A percentile compares a stretch with the other conserved stretches of the same genome.
Conservation (phyloP, 1,139 yeast species). For the Suhomyces panamericanus region DNA sequence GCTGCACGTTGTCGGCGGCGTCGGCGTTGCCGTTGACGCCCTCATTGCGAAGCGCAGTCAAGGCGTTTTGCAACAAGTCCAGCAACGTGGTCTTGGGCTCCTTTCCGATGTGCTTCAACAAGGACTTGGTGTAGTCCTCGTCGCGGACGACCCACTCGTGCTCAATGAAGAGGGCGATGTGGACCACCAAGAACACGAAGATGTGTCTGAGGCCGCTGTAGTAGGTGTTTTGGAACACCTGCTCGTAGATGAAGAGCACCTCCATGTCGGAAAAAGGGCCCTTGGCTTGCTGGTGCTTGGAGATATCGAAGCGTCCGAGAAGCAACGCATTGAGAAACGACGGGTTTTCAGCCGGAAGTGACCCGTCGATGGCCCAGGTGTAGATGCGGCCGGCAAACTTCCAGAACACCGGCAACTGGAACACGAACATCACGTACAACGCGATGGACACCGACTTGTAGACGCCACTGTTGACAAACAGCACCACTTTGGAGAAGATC, state of each 20-base stretch:
- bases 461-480: slow-evolving; percentile 27
- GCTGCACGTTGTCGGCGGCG: slow-evolving; percentile 24
- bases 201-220: slow-evolving; percentile 44
- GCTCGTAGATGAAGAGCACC: slow-evolving; percentile 11
- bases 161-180: slow-evolving; percentile 53
- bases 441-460: slow-evolving; percentile 29
- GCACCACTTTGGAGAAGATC: slow-evolving; percentile 40
- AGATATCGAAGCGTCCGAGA: slow-evolving; percentile 44
- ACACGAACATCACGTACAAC: slow-evolving; percentile 37
- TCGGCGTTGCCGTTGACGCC: slow-evolving; percentile 21
- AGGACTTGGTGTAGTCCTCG: slow-evolving; percentile 59
- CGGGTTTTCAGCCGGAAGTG: slow-evolving; percentile 40
- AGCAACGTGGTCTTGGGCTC: slow-evolving; percentile 47
- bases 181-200: slow-evolving; percentile 39
- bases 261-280: background rate
- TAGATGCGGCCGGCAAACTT: slow-evolving; percentile 50
- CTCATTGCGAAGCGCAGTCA: slow-evolving; percentile 30
- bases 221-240: slow-evolving; percentile 34
- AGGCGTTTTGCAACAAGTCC: slow-evolving; percentile 14
- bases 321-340: slow-evolving; percentile 43
- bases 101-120: slow-evolving; percentile 57
- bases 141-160: slow-evolving; percentile 76
- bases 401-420: slow-evolving; percentile 62
- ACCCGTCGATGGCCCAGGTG: slow-evolving; percentile 57
- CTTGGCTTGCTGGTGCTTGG: slow-evolving; percentile 2